Evolutionary conservation across 495 filamentous ascomycete genomes (phyloP), one percentile per base, ranked within the genome.

Genomic region (Neurospora cerealis): DNA sequence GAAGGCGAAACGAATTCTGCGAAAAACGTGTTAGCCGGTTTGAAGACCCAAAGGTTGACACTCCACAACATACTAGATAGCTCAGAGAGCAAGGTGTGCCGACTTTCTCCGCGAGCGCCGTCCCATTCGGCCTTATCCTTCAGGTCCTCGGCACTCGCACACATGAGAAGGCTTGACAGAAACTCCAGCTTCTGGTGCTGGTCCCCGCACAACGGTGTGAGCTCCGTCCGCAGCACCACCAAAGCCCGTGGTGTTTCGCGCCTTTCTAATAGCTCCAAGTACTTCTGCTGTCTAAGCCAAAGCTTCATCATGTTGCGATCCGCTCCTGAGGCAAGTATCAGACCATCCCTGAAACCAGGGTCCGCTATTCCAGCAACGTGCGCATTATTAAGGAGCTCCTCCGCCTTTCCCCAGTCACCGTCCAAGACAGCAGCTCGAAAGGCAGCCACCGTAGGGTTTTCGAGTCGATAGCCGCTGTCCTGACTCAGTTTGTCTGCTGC

Each of bases 141-240:
- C 36, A 98, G 82, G 76, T 97, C 91, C 41, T 96, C 93, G 0
- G 88, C 84, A 5, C 93, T 87, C 72, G 88, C 88, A 78, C 93
- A 97, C 93, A 98, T 97, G 54, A 99, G 88, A 48, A 97, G 85
- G 82, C 93, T 95, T 62, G 96, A 95, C 19, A 99, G 86, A 69
- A 90, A 89, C 82, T 97, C 93, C 24, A 98, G 84, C 71, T 83
- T 81, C 88, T 87, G 75, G 60, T 86, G 85, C 21, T 90, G 89
- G 76, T 97, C 93, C 79, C 92, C 89, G 77, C 95, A 91, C 42
- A 98, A 83, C 0, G 96, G 95, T 7, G 94, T 96, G 71, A 99
- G 85, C 81, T 99, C 96, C 76, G 88, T 88, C 19, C 96, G 89
- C 38, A 99, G 86, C 37, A 97, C 94, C 77, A 87, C 86, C 72